Base-by-base conservation (phyloP, 805 yeast genomes). In the Candida vartiovaarae region DNA sequence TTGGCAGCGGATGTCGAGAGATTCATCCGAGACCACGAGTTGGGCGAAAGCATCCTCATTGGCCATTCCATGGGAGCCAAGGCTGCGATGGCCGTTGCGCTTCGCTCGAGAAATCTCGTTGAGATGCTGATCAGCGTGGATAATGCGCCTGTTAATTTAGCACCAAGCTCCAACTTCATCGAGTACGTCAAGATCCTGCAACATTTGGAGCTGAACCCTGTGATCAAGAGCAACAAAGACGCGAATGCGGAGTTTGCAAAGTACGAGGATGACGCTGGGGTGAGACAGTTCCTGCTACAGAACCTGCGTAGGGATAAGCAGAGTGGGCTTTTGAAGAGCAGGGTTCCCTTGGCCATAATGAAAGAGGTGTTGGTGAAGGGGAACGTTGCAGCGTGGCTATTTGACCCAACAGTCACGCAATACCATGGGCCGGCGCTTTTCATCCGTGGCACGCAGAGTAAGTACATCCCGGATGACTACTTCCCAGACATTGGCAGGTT, bases 61-160 rank as follows among this genome's bases (percentile, higher is more conserved):
- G 95, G 95, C 0, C 93, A 84, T 59, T 83, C 91, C 0, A 83
- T 86, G 93, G 99, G 99, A 6, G 99, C 95, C 4, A 90, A 91
- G 57, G 75, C 91, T 0, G 96, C 83, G 5, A 90, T 91, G 97
- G 89, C 93, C 0, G 68, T 84, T 5, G 82, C 87, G 0, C 66
- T 93, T 45, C 68, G 88, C 40, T 68, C 75, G 24, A 91, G 90
- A 0, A 74, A 76, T 1, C 52, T 80, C 8, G 79, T 81, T 5
- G 68, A 75, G 10, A 70, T 80, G 65, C 55, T 89, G 38, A 75
- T 90, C 4, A 68, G 88, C 5, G 95, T 93, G 6, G 99, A 91
- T 56, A 91, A 90, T 60, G 87, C 96, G 0, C 98, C 99, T 0
- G 76, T 88, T 1, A 79, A 80, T 46, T 68, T 80, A 35, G 66